Evolutionary conservation across 768 basidiomycete species (phyloP), one percentile per base, ranked within the genome.

Genomic region (Pseudohyphozyma bogoriensis): DNA sequence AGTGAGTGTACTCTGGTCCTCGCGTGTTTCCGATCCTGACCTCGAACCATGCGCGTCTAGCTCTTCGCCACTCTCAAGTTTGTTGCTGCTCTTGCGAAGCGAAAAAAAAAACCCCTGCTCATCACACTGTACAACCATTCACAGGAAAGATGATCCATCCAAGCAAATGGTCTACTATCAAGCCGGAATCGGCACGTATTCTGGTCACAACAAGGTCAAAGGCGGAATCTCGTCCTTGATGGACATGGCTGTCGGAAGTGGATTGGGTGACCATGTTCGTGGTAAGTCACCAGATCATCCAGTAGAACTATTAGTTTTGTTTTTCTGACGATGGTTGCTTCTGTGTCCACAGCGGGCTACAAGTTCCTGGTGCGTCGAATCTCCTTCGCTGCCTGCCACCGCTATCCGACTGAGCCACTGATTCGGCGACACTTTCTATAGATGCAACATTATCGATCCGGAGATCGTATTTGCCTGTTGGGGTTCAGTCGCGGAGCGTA

Each of bases 91-190:
- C 37, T 37, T 37, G 10, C 37, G 37, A 37, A 37, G 18, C n/a
- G n/a, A n/a, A n/a, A n/a, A n/a, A n/a, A n/a, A n/a, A n/a, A n/a
- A n/a, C n/a, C n/a, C n/a, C n/a, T n/a, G n/a, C n/a, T n/a, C n/a
- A 37, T 10, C 37, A 37, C 11, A 18, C 11, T 37, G 37, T 10
- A 37, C 37, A 18, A 18, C 10, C 11, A 37, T 37, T 10, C 16
- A n/a, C 16, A 42, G 40, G 40, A 79, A 42, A 20, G 8, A 15
- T 5, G 40, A 42, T n/a, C 40, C n/a, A n/a, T n/a, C 40, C 33
- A 68, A 79, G 54, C 84, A 85, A 61, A 70, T 84, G 1, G 77
- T 77, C 65, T 87, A 85, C 69, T 88, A 89, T 68, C 86, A 88
- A 73, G 50, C 50, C 13, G 50, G 50, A 8, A 24, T 51, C 15